Base-by-base conservation (phyloP, 1,284 basidiomycete species). In the Apiotrichum veenhuisii region DNA sequence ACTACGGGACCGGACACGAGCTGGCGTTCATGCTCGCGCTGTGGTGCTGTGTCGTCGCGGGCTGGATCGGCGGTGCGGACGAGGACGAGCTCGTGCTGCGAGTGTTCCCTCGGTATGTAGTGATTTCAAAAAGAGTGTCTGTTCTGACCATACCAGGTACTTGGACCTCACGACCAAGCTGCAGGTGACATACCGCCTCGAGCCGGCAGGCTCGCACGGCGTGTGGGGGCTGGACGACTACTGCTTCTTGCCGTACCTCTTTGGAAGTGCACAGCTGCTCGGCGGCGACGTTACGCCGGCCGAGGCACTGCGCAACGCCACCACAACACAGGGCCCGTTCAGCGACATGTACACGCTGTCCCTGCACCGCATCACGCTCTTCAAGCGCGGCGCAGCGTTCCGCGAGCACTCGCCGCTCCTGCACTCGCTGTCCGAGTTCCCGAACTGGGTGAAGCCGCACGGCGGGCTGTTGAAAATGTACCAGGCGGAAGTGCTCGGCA, bases 151-250 rank as follows among this genome's bases (percentile, higher is more conserved):
- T n/a, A 11, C 48, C 83, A 53, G 88, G 25, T 98, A 98, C 71
- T 78, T 95, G 45, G 81, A 83, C 40, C 80, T 95, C 26, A 90
- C 87, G 61, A 94, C 91, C 84, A 82, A 82, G 50, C 80, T 97
- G 33, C 96, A 98, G 71, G 88, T 91, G 66, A 83, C 85, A 25
- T 99, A 98, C 73, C 85, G 82, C 45, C 84, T 98, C 9, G 95
- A 98, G 76, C 95, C 96, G 4, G 95, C 95, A 0, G 95, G 95
- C 3, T 93, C 89, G 62, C 96, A 98, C 70, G 95, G 95, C 10
- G 95, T 98, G 0, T 99, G 95, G 95, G 95, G 95, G 0, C 79
- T 99, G 36, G 93, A 99, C 72, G 96, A 99, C 73, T 96, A 88
- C 61, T 85, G 83, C 52, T 96, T 96, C 77, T 80, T 96, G 25